These are phyloP conservation scores for Pseudogymnoascus sp. DNA, from an alignment of 2,329 filamentous ascomycete species.

Conservation along the genomic window DNA sequence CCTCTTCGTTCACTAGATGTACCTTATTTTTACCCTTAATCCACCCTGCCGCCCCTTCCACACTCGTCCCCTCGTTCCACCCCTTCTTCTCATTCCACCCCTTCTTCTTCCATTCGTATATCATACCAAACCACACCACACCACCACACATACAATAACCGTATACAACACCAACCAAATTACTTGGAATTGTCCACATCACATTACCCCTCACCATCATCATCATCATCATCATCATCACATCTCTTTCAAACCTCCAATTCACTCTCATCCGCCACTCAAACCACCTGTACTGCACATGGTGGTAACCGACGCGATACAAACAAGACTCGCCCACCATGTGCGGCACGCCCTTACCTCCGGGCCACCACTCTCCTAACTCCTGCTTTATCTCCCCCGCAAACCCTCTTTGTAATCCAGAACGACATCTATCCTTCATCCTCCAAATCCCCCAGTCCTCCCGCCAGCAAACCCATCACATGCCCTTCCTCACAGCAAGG, in stretches of 20 bases:
- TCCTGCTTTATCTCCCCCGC: background rate
- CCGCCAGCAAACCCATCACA: background rate
- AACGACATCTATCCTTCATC: background rate
- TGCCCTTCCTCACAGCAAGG: background rate
- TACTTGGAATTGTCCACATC: background rate
- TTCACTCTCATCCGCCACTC: background rate
- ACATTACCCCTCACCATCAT: background rate
- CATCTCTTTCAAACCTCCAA: background rate
- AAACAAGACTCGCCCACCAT: no score
- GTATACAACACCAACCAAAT: background rate
- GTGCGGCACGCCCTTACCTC: background rate
- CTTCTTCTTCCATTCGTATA: no score
- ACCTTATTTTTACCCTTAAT: background rate
- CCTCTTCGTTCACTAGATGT: background rate
- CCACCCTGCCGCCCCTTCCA: background rate
- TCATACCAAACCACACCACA: background rate
- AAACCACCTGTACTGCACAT: background rate
- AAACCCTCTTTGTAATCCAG: background rate
- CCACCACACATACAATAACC: background rate
- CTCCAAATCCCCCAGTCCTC: no score
- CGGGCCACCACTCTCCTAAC: background rate
- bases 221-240: background rate
- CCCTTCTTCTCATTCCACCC: background rate
- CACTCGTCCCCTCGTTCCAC: background rate
- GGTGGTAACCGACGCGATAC: no score